Evolutionary conservation across 495 filamentous ascomycete genomes (phyloP), one percentile per base, ranked within the genome.

Genomic region (Tuber indicum): DNA sequence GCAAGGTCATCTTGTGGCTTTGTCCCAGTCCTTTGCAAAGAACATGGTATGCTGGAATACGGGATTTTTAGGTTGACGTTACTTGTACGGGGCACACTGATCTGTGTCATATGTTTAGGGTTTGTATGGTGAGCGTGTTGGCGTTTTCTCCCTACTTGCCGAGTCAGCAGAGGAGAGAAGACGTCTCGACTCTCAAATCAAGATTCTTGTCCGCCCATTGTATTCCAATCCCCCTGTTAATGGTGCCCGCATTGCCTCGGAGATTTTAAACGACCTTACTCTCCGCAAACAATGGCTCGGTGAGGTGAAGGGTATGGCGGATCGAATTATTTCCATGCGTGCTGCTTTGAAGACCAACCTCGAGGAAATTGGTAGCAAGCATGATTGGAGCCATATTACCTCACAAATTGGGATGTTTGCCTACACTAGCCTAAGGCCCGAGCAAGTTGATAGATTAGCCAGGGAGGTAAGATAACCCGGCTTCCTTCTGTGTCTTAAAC

Each of bases 371-470:
- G 96, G 95, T 81, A 94, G 91, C 87, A 93, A 93, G 88, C 94
- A 96, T 86, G 92, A 97, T 86, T 99, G 96, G 96, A 92, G 91
- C 86, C 96, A 99, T 88, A 99, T 99, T 86, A 99, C 96, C 74
- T 93, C 88, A 85, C 95, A 94, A 89, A 99, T 99, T 80, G 96
- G 96, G 86, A 99, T 99, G 96, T 99, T 99, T 84, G 95, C 95
- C 81, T 99, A 96, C 88, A 99, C 96, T 46, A 96, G 96, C 72
- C 86, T 99, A 84, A 94, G 89, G 81, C 90, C 94, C 78, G 91
- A 96, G 87, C 91, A 97, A 87, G 97, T 98, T 92, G 92, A 95
- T 41, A 87, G 86, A 84, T 88, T 99, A 76, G 94, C 96, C 76
- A 94, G 97, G 87, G 94, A 98, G 87, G 90, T 91, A 84, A 82